A percentile compares a stretch with the other conserved stretches of the same genome.
Conservation (phyloP, 1,284 basidiomycete species). For the Cryptococcus jaspeensis region DNA sequence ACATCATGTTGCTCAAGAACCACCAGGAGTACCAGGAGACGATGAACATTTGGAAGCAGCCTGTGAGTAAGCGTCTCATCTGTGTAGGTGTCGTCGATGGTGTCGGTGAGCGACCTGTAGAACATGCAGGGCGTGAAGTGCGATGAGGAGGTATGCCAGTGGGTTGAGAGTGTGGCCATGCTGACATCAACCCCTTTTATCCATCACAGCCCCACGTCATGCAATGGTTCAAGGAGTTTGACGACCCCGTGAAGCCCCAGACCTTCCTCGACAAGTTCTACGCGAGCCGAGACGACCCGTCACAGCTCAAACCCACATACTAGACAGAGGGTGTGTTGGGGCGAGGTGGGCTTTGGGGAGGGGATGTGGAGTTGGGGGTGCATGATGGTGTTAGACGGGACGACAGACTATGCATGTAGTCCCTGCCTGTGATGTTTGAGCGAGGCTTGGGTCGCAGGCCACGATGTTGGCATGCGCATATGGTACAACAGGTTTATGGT, state of each 20-base stretch:
- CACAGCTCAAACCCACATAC: constrained; percentile 22
- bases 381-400: background rate
- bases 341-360: background rate
- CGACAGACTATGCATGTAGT: background rate
- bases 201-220: constrained; percentile 47
- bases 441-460: too few relatives aligned
- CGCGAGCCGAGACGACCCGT: constrained; percentile 49
- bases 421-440: background rate
- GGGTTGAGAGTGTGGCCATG: background rate
- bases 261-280: constrained; percentile 54
- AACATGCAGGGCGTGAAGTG: background rate
- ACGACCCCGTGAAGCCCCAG: constrained; percentile 44
- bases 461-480: too few relatives aligned
- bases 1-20: constrained; percentile 83
- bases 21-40: constrained; percentile 91
- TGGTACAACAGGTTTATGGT: too few relatives aligned
- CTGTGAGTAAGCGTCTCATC: constrained; percentile 40
- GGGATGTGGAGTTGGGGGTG: background rate
- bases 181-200: background rate
- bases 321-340: constrained; percentile 5
- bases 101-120: background rate
- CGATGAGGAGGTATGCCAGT: background rate
- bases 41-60: constrained; percentile 90
- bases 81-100: background rate
- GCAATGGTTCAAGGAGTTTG: constrained; percentile 51